Base-by-base conservation (phyloP, 2,329 filamentous ascomycete genomes). In the Phialemoniopsis sp. region DNA sequence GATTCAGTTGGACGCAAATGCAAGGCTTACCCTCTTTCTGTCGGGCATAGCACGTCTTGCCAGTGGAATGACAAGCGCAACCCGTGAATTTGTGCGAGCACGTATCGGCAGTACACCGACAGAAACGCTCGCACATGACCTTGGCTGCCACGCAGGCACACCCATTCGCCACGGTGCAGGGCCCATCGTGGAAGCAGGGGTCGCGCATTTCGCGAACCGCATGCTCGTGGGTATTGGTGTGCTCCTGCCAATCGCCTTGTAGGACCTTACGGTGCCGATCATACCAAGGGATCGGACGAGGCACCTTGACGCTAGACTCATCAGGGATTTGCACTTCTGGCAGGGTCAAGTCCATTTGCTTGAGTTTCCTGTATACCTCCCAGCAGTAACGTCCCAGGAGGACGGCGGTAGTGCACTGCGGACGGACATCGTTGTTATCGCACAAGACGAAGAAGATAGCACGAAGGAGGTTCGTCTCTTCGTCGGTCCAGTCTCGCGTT, bases 41-140 rank as follows among this genome's bases (percentile, higher is more conserved):
- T 32, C 73, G 76, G 12, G 70, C 58, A 6, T 70, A 48, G 46
- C 81, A 85, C 1, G 70, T 72, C 54, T 77, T 76, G 39, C 85
- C 85, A 7, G 64, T 64, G 1, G 65, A 63, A 36, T 79, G 67
- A 52, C 87, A 91, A 3, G 70, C 72, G 53, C 81, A 85, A 3
- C 81, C 81, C 1, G 78, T 83, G 48, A 83, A 85, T 42, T 82
- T 80, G 48, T 77, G 73, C 26, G 73, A 70, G 44, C 81, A 85
- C 13, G 54, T 68, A 9, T 78, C 72, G 4, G 71, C 68, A 0
- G 76, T 73, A 50, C 81, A 86, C 9, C 70, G 68, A 46, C 87
- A 91, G 44, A 79, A 81, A 47, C 84, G 85, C 47, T 90, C 86
- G 53, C 87, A 91, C 14, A 84, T 70, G 15, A 88, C 64, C 13